A percentile compares a stretch with the other conserved stretches of the same genome.
phyloP scores from a whole-genome alignment of 805 yeast species.

The Vanderwaltozyma tropicalis region DNA sequence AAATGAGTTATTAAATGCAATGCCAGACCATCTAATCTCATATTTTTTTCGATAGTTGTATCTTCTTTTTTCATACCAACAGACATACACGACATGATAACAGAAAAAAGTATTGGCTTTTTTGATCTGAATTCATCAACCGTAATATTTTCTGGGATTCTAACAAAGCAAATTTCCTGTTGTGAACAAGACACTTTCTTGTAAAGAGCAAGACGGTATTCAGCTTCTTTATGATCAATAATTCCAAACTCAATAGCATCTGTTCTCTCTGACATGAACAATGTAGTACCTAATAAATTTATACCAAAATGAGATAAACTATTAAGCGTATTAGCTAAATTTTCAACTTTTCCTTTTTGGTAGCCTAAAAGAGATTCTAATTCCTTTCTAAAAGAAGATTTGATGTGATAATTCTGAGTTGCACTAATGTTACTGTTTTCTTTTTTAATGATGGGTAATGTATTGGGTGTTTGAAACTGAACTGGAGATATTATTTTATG shows the following conservation, averaged over 20 bases:
- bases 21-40: slow-evolving; percentile 44
- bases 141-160: slow-evolving; percentile 36
- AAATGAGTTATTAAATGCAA: slow-evolving; percentile 45
- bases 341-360: slow-evolving; percentile 28
- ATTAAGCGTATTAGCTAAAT: slow-evolving; percentile 34
- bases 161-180: slow-evolving; percentile 45
- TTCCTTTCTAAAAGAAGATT: slow-evolving; percentile 12
- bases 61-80: slow-evolving; percentile 27
- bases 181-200: slow-evolving; percentile 34
- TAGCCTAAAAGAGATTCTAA: slow-evolving; percentile 17
- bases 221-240: slow-evolving; percentile 51
- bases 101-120: slow-evolving; percentile 52
- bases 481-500: too few species aligned
- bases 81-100: slow-evolving; percentile 57
- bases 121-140: slow-evolving; percentile 39
- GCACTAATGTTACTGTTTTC: too few species aligned
- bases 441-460: background rate
- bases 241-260: slow-evolving; percentile 52
- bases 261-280: slow-evolving; percentile 30
- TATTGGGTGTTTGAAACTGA: too few species aligned
- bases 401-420: too few species aligned
- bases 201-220: slow-evolving; percentile 41
- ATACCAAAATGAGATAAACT: slow-evolving; percentile 36
- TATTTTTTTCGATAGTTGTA: slow-evolving; percentile 32
- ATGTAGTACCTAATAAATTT: slow-evolving; percentile 36